Conservation (phyloP, 768 basidiomycete species). For the Tricholoma sp. region DNA sequence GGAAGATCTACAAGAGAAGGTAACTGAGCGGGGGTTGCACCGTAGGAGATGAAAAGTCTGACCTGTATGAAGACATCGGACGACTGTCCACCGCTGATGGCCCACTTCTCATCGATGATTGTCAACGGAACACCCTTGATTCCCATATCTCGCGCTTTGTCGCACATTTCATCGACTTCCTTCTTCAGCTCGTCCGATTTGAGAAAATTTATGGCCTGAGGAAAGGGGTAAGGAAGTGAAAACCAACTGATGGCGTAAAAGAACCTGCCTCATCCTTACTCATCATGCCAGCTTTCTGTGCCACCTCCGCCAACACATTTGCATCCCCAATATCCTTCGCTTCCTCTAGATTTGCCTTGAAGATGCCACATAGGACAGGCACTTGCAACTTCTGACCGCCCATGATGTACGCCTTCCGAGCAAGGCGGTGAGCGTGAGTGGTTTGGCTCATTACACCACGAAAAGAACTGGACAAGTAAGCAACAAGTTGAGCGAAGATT, state of each 20-base stretch:
- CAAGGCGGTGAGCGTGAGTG: constrained; percentile 65
- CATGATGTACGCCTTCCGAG: constrained; percentile 59
- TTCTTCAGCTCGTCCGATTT: constrained; percentile 57
- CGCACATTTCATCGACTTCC: constrained; percentile 60
- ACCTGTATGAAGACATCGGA: constrained; percentile 70
- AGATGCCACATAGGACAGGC: constrained; percentile 50
- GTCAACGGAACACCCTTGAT: constrained; percentile 78
- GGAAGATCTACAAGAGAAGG: constrained; percentile 32
- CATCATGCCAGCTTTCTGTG: constrained; percentile 54
- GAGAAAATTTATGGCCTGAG: constrained; percentile 60
- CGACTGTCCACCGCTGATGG: constrained; percentile 68
- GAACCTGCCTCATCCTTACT: constrained; percentile 50
- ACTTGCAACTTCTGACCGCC: constrained; percentile 61
- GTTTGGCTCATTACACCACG: constrained; percentile 61
- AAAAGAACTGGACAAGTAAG: constrained; percentile 37
- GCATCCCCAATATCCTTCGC: constrained; percentile 58
- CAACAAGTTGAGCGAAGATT: constrained; percentile 1
- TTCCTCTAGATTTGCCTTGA: constrained; percentile 63
- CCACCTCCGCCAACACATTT: constrained; percentile 53
- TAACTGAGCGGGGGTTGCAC: neutral
- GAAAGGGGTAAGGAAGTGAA: constrained; percentile 4
- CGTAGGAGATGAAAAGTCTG: constrained; percentile 12
- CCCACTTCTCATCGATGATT: constrained; percentile 76
- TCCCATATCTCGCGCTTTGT: constrained; percentile 57
- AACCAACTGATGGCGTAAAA: neutral